Evolutionary conservation across 202 grass and related monocot genomes (phyloP).

Genomic region (Schoenoplectus tabernaemontani): DNA sequence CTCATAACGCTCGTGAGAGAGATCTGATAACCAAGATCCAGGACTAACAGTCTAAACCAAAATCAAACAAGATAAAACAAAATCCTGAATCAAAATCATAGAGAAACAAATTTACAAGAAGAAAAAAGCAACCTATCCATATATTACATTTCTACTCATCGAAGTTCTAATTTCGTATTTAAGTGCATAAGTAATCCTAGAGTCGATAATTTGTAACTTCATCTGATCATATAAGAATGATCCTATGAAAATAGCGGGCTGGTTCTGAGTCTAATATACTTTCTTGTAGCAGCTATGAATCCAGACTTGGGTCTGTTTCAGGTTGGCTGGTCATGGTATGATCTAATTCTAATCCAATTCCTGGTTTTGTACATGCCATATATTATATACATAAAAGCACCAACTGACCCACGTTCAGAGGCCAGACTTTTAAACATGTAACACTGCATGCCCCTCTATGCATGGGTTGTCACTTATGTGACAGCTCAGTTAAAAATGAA

Average conservation of each 20-base stretch:
- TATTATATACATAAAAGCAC: background rate
- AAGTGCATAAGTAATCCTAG: background rate
- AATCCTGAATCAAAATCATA: background rate
- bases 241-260: background rate
- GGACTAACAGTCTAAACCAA: conserved; percentile 68
- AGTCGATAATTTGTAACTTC: background rate
- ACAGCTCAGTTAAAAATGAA: background rate
- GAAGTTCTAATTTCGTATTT: background rate
- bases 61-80: conserved; percentile 8
- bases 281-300: background rate
- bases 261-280: background rate
- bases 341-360: no score
- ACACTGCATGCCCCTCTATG: background rate
- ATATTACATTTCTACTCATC: background rate
- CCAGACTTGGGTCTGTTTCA: background rate
- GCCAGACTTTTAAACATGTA: no score
- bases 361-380: no score
- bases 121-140: background rate
- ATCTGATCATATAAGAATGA: background rate
- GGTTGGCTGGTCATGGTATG: background rate
- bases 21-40: conserved; percentile 86
- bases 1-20: conserved; percentile 94
- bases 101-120: background rate
- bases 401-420: background rate
- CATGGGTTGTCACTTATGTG: background rate